phyloP scores from a whole-genome alignment of 2,329 filamentous ascomycete species.

The Grosmannia penicillata region DNA sequence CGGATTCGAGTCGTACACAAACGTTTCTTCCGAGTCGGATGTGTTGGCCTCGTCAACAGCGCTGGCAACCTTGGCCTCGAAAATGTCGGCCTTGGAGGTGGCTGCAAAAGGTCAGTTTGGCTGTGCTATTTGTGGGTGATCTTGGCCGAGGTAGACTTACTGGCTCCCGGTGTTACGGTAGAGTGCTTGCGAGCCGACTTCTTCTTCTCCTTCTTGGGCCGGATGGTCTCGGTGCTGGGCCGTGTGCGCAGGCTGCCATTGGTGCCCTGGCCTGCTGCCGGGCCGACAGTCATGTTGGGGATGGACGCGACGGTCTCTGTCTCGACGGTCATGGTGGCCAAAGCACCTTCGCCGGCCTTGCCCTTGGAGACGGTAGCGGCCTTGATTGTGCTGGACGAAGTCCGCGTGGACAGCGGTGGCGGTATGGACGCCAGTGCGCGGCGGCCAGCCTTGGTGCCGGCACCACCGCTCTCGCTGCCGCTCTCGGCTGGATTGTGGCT shows the following conservation, averaged over 20 bases:
- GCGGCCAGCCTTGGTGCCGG: conserved; percentile 24
- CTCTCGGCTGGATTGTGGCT: conserved; percentile 32
- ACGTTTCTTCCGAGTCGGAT: conserved; percentile 95
- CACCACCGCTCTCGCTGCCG: conserved; percentile 45
- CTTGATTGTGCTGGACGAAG: conserved; percentile 33
- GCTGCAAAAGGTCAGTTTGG: conserved; percentile 36
- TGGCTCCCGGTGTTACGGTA: conserved; percentile 53
- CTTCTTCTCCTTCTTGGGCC: conserved; percentile 87
- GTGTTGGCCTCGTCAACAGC: conserved; percentile 93
- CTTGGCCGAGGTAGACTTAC: conserved; percentile 32
- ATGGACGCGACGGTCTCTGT: conserved; percentile 91
- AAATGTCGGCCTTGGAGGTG: conserved; percentile 93
- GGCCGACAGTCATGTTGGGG: conserved; percentile 63
- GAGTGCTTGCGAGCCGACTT: conserved; percentile 62
- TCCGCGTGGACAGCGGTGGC: conserved; percentile 42
- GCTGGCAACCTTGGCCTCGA: conserved; percentile 91
- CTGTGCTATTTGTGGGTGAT: not conserved
- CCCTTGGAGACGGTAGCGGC: conserved; percentile 45
- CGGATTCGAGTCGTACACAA: conserved; percentile 97
- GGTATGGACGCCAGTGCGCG: conserved; percentile 11
- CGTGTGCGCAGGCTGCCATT: conserved; percentile 70
- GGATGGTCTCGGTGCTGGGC: conserved; percentile 88
- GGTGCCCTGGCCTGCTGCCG: conserved; percentile 46
- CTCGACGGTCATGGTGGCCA: conserved; percentile 90
- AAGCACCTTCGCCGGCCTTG: conserved; percentile 59